Conservation (phyloP, 176 grass and related monocot genomes). For the Guadua angustifolia region DNA sequence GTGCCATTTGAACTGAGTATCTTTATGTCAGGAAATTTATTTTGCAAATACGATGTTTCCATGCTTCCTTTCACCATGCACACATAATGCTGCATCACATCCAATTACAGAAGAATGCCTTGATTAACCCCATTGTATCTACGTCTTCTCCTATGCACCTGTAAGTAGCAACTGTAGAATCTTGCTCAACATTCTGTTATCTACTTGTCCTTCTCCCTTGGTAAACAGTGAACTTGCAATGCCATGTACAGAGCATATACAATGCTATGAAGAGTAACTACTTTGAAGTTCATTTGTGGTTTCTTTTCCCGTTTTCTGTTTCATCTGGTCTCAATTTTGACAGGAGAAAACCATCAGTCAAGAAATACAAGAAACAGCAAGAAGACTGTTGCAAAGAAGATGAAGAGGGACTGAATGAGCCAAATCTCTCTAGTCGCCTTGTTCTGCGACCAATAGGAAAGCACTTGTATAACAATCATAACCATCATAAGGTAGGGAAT, state of each 20-base stretch:
- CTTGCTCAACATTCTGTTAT: background rate
- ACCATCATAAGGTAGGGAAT: slow-evolving; percentile 27
- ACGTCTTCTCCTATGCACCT: background rate
- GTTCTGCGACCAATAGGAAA: slow-evolving; percentile 40
- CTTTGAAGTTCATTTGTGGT: background rate
- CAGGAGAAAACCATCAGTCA: slow-evolving; percentile 34
- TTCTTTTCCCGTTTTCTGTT: background rate
- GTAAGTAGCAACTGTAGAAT: background rate
- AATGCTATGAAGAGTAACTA: background rate
- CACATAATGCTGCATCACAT: background rate
- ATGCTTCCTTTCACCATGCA: background rate
- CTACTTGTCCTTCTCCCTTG: background rate
- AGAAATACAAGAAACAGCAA: slow-evolving; percentile 49
- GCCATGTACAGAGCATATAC: background rate
- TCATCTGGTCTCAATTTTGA: background rate
- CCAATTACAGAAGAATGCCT: background rate
- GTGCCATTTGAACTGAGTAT: background rate
- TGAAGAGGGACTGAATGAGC: slow-evolving; percentile 47
- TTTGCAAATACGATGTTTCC: background rate
- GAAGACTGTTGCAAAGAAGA: slow-evolving; percentile 49
- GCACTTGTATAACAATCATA: slow-evolving; percentile 42
- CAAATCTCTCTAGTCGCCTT: slow-evolving; percentile 38
- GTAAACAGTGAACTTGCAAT: background rate
- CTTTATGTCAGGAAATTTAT: background rate
- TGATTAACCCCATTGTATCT: background rate